phyloP scores from a whole-genome alignment of 768 basidiomycete genomes.

The Pisolithus tinctorius region DNA sequence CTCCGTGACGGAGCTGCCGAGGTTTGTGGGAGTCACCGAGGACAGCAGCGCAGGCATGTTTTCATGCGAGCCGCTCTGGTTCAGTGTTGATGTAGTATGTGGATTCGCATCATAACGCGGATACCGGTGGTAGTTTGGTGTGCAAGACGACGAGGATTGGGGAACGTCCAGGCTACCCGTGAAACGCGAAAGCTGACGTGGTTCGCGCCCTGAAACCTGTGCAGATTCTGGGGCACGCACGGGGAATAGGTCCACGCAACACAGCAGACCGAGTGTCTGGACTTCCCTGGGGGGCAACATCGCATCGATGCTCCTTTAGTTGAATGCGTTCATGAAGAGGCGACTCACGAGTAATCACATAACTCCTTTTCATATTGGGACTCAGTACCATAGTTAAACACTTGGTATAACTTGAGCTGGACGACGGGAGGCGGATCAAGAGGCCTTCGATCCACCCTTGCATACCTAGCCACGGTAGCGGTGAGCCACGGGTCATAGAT shows the following conservation, averaged over 20 bases:
- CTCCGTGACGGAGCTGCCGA: conserved; percentile 40
- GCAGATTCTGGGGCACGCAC: conserved; percentile 5
- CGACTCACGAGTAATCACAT: conserved; percentile 40
- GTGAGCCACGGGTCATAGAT: conserved; percentile 3
- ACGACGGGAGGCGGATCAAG: conserved; percentile 62
- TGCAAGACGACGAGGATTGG: conserved; percentile 1
- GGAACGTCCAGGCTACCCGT: conserved; percentile 6
- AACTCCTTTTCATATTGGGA: conserved; percentile 43
- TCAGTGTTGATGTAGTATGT: conserved; percentile 15
- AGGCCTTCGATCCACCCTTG: conserved; percentile 56
- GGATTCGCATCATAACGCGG: conserved; percentile 2
- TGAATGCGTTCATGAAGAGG: not conserved
- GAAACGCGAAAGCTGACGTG: conserved; percentile 9
- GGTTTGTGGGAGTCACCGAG: conserved; percentile 38
- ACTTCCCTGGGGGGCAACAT: conserved; percentile 41
- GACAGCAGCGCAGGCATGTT: conserved; percentile 7
- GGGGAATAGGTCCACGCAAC: conserved; percentile 70
- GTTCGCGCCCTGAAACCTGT: conserved; percentile 3
- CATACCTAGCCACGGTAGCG: conserved; percentile 35
- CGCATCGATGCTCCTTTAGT: not conserved
- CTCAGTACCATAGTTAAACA: conserved; percentile 34
- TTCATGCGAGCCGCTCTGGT: conserved; percentile 3
- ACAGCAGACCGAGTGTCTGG: conserved; percentile 60
- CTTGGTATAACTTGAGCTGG: conserved; percentile 44
- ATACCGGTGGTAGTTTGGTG: conserved; percentile 10